phyloP scores from a whole-genome alignment of 768 basidiomycete species.

The Lepiota brunneoincarnata region DNA sequence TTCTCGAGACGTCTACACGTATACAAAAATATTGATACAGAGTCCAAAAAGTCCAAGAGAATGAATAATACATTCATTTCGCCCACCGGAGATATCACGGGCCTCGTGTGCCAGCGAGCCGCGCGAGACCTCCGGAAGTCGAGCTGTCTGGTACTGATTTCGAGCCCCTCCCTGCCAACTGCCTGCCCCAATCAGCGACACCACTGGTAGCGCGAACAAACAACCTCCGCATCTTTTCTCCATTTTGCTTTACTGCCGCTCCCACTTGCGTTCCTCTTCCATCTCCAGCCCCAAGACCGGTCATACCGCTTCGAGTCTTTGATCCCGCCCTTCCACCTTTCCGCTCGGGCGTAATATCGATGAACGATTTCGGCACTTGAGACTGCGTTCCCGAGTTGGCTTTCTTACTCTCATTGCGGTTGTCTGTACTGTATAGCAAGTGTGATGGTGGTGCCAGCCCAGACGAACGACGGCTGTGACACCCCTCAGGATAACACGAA shows the following conservation, averaged over 20 bases:
- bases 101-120: neutral
- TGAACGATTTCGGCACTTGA: constrained; percentile 30
- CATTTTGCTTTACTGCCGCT: constrained; percentile 14
- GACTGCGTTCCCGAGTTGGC: constrained; percentile 5
- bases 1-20: neutral
- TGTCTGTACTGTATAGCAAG: neutral
- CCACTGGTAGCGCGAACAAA: constrained; percentile 22
- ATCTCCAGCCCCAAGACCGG: neutral
- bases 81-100: neutral
- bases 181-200: constrained; percentile 24
- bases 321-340: neutral
- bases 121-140: constrained; percentile 1
- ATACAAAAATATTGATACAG: neutral
- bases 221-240: constrained; percentile 21
- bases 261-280: neutral
- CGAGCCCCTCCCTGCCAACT: constrained; percentile 12
- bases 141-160: neutral
- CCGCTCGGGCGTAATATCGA: constrained; percentile 33
- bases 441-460: neutral
- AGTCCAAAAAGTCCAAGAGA: constrained; percentile 2
- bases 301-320: neutral
- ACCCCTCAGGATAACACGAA: neutral
- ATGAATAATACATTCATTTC: neutral
- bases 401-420: constrained; percentile 2
- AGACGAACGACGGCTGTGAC: neutral